Conservation (phyloP, 345 rosid species). For the Euphorbia tirucalli region DNA sequence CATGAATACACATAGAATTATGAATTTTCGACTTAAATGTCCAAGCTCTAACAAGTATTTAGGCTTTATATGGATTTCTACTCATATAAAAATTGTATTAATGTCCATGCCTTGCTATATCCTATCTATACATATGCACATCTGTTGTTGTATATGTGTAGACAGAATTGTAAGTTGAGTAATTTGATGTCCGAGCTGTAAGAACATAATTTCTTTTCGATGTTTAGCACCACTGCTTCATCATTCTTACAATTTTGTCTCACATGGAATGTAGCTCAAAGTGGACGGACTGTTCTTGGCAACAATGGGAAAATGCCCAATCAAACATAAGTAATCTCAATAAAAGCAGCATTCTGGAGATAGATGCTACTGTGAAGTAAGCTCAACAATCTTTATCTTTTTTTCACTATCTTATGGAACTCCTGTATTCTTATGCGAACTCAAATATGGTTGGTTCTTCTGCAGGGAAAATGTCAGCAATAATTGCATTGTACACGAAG, state of each 20-base stretch:
- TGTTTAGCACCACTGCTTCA: not conserved
- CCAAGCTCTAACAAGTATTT: too few relatives aligned
- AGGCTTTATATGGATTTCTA: too few relatives aligned
- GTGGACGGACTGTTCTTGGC: conserved; percentile 40
- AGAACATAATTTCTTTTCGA: not conserved
- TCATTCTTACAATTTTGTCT: not conserved
- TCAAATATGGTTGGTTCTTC: too few relatives aligned
- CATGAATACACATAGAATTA: too few relatives aligned
- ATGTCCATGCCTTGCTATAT: not conserved
- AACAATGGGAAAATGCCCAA: conserved; percentile 55
- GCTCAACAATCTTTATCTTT: conserved; percentile 7
- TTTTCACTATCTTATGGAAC: not conserved
- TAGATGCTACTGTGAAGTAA: conserved; percentile 38
- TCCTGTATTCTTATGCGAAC: too few relatives aligned
- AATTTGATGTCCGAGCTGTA: not conserved
- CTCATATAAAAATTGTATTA: too few relatives aligned
- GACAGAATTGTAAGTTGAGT: not conserved
- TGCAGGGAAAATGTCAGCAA: conserved; percentile 46
- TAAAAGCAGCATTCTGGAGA: conserved; percentile 30
- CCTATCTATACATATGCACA: too few relatives aligned
- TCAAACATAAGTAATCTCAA: conserved; percentile 33
- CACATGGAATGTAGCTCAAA: conserved; percentile 47
- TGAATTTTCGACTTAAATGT: too few relatives aligned
- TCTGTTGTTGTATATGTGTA: too few relatives aligned
- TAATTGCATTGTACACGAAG: conserved; percentile 39